Evolutionary conservation across 306 rosid species (phyloP), one percentile per base, ranked within the genome.

Genomic region (Trifolium dubium): DNA sequence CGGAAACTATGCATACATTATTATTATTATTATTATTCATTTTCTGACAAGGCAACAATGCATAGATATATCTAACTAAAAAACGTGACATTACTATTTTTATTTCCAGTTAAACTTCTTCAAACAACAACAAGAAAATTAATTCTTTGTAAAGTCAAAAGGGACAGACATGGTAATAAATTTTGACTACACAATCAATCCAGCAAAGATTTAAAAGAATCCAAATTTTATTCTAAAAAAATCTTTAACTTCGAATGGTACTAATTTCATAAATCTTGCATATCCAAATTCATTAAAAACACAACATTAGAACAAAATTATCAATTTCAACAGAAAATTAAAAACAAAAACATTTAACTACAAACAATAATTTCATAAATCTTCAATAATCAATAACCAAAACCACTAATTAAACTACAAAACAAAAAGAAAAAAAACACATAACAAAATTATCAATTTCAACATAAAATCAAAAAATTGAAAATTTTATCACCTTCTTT

Each of bases 401-500:
- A 34, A 62, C 4, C 32, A 19, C 15, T 13, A 1, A 47, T 43
- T 43, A 10, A 53, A 14, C 10, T 46, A 23, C 46, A 46, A 67
- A 5, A 8, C 5, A 29, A 28, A 7, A 18, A 53, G 58, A 23
- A 12, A 18, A 53, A 66, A 23, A 12, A 55, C 28, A 59, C 3
- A 64, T 13, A 53, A 37, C 17, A 14, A 39, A 12, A 61, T 2
- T 8, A 8, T n/a, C 1, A 47, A 32, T 41, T 54, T 71, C 47
- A 30, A 15, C 9, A 31, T 0, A 17, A 11, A 28, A 54, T 8
- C 2, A 41, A 41, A 34, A 54, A 8, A 37, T 3, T 9, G 3
- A 5, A 10, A 58, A 70, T 6, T 5, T 2, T 2, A 32, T 72
- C 78, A 92, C 98, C 98, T 92, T 92, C 83, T 31, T 89, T 0